Evolutionary conservation across 257 asterid genomes (phyloP).

Genomic region (Mentha longifolia): DNA sequence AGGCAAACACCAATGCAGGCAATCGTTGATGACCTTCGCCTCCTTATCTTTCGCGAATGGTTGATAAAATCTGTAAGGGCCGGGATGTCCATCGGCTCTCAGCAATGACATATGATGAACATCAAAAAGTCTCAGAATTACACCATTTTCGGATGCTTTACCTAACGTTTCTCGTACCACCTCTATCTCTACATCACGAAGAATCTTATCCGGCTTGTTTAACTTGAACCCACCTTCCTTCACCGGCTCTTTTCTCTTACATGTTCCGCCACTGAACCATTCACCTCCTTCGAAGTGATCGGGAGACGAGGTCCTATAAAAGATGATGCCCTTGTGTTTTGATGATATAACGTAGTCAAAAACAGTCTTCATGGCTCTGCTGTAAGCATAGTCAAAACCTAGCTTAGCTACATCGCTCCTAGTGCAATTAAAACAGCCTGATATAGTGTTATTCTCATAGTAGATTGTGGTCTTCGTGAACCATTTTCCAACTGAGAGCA

Average conservation of each 20-base stretch:
- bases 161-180: conserved; percentile 47
- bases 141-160: conserved; percentile 53
- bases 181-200: conserved; percentile 51
- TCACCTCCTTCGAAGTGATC: conserved; percentile 78
- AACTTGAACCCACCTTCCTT: conserved; percentile 59
- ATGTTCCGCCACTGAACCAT: no score
- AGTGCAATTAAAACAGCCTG: conserved; percentile 76
- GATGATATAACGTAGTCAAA: conserved; percentile 52
- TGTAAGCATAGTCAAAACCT: conserved; percentile 61
- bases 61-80: no score
- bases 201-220: conserved; percentile 46
- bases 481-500: conserved; percentile 79
- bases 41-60: conserved; percentile 53
- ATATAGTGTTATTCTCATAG: conserved; percentile 48
- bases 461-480: conserved; percentile 63
- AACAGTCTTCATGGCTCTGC: conserved; percentile 55
- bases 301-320: conserved; percentile 66
- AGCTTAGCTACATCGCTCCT: conserved; percentile 60
- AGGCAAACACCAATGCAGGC: conserved; percentile 94
- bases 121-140: conserved; percentile 61
- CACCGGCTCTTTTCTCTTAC: conserved; percentile 57
- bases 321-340: conserved; percentile 55
- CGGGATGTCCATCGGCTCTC: no score
- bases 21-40: conserved; percentile 54
- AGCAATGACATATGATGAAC: conserved; percentile 57